Conservation (phyloP, 73 alveolate species). For the Paramecium primaurelia region DNA sequence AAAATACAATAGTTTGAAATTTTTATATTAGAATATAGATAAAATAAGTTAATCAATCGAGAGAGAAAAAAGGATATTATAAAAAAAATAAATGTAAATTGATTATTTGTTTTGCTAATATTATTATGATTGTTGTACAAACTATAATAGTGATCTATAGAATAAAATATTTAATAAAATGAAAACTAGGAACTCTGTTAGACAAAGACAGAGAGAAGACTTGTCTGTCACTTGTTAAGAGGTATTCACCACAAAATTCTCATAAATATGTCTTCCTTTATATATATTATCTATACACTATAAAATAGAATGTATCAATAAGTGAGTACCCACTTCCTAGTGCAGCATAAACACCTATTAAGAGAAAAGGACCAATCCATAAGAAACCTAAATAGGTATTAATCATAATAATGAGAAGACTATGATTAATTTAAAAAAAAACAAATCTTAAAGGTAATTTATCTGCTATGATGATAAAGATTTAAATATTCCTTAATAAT, state of each 20-base stretch:
- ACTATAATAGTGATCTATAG: neutral
- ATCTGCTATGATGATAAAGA: slow-evolving; percentile 14
- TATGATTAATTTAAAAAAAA: neutral
- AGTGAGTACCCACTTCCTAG: neutral
- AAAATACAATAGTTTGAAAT: neutral
- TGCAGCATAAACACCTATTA: neutral
- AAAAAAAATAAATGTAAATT: neutral
- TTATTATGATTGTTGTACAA: neutral
- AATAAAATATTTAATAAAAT: neutral
- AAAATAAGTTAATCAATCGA: neutral
- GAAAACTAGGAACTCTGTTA: slow-evolving; percentile 16
- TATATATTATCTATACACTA: neutral
- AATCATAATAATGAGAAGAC: neutral
- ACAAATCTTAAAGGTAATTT: neutral
- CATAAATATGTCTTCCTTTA: neutral
- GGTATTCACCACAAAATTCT: neutral
- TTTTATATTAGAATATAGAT: neutral
- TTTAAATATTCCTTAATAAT: slow-evolving; percentile 8
- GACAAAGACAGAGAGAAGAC: neutral
- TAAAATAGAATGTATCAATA: neutral
- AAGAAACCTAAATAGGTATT: neutral
- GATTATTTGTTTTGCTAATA: neutral
- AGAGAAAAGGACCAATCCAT: neutral
- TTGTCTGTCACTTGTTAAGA: slow-evolving; percentile 12
- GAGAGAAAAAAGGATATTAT: neutral